Base-by-base conservation (phyloP, 495 filamentous ascomycete genomes). In the Aspergillus campestris region DNA sequence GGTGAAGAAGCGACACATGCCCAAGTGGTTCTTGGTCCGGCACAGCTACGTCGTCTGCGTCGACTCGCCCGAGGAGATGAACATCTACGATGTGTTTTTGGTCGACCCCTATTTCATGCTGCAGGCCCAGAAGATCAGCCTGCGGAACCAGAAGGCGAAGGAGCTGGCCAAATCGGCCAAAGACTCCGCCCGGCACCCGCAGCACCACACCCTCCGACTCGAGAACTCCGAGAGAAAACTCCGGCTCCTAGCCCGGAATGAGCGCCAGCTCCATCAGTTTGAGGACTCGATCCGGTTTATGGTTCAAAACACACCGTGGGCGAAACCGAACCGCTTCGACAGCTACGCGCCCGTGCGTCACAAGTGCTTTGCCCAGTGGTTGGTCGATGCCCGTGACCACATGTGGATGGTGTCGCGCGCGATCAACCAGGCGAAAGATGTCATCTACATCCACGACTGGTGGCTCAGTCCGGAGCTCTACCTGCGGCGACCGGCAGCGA, bases 371-470 rank as follows among this genome's bases (percentile, higher is more conserved):
- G 92, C 91, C 3, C 89, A 95, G 58, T 97, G 91, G 92, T 73
- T 99, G 6, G 92, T 99, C 3, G 92, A 99, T 64, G 92, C 87
- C 10, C 78, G 92, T 40, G 92, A 99, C 57, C 91, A 97, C 65
- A 97, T 97, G 91, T 99, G 92, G 92, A 90, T 95, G 55, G 90
- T 97, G 6, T 95, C 89, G 6, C 80, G 92, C 41, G 92, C 92
- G 2, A 96, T 99, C 62, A 95, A 84, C 61, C 95, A 95, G 81
- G 92, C 92, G 8, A 87, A 87, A 58, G 94, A 99, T 71, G 92
- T 99, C 32, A 89, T 99, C 48, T 97, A 97, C 64, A 99, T 99
- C 41, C 92, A 99, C 61, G 92, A 96, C 61, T 99, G 92, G 92
- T 99, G 92, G 92, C 60, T 99, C 44, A 95, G 87, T 53, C 92